These are phyloP conservation scores for Peterozyma toletana DNA, from an alignment of 805 yeast genomes.

Conservation along the genomic window DNA sequence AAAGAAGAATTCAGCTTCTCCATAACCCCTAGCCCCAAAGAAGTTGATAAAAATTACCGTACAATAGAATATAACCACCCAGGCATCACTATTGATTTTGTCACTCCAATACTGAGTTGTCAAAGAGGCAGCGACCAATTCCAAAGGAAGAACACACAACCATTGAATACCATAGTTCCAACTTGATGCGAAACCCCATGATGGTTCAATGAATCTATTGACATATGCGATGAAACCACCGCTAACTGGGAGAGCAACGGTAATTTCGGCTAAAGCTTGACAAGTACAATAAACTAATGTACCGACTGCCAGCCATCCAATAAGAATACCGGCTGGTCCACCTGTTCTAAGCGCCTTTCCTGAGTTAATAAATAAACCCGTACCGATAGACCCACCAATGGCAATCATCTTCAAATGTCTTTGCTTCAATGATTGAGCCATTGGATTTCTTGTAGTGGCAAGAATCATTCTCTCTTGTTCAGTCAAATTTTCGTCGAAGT, in stretches of 20 bases:
- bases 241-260: conserved; percentile 50
- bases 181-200: conserved; percentile 46
- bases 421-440: conserved; percentile 40
- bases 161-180: conserved; percentile 49
- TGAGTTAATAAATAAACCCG: conserved; percentile 63
- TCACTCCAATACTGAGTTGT: conserved; percentile 49
- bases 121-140: conserved; percentile 52
- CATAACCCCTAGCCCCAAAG: conserved; percentile 46
- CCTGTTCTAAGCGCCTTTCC: conserved; percentile 52
- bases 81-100: conserved; percentile 41
- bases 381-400: conserved; percentile 62
- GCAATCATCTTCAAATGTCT: conserved; percentile 59
- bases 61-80: conserved; percentile 48
- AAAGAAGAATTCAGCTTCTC: conserved; percentile 48
- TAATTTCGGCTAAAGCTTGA: conserved; percentile 55
- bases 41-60: conserved; percentile 39
- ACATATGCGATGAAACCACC: conserved; percentile 48
- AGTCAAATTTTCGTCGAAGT: conserved; percentile 7
- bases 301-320: conserved; percentile 48
- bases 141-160: conserved; percentile 50
- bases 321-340: conserved; percentile 59
- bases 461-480: conserved; percentile 6
- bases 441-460: conserved; percentile 10
- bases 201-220: conserved; percentile 45
- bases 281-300: conserved; percentile 50